Evolutionary conservation across 805 yeast species (phyloP), one percentile per base, ranked within the genome.

Genomic region (Isabelozyma heimii): DNA sequence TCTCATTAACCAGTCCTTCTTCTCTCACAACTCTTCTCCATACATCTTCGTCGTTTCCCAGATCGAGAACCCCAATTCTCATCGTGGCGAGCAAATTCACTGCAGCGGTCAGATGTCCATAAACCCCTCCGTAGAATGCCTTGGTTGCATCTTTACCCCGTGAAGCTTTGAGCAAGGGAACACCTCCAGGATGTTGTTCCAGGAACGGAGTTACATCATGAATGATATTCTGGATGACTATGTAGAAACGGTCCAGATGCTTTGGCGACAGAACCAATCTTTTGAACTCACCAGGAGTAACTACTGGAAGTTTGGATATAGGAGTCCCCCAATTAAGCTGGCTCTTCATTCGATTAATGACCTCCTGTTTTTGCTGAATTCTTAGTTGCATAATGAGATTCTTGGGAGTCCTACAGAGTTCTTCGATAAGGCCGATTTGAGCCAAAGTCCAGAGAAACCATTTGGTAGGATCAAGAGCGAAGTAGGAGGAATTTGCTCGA

Each of bases 41-140:
- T 20, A 88, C 88, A 56, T 87, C 86, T 52, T 83, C 87, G 56
- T 89, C 92, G 53, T 87, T 80, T 8, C 91, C 91, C 13, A 89
- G 87, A 52, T 91, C 83, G 28, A 88, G 74, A 24, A 88, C 91
- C 0, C 96, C 97, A 13, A 91, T 85, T 60, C 98, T 79, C 97
- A 91, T 90, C 0, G 97, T 91, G 1, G 97, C 95, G 51, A 91
- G 73, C 51, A 91, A 69, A 67, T 91, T 91, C 61, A 86, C 87
- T 1, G 97, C 97, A 0, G 97, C 97, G 49, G 92, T 90, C 58
- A 94, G 87, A 66, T 91, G 98, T 48, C 83, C 82, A 69, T 91
- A 91, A 10, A 91, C 97, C 2, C 97, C 97, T 17, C 98, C 97
- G 65, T 86, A 90, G 67, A 91, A 91, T 2, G 96, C 97, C 45